Evolutionary conservation across 805 yeast species (phyloP).

Genomic region (Clavispora asparagi): DNA sequence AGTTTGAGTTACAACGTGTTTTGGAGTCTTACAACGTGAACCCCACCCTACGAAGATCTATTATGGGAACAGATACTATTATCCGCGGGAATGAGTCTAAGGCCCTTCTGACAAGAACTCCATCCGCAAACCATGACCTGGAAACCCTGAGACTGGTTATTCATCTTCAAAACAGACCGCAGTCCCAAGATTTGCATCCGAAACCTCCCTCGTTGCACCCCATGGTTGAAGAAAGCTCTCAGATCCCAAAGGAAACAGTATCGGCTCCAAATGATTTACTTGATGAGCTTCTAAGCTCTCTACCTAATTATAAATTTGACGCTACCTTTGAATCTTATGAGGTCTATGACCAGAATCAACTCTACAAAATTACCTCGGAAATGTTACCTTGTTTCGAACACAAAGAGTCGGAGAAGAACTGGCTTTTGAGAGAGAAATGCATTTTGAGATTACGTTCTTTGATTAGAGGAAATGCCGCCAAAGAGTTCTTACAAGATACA

Average conservation of each 20-base stretch:
- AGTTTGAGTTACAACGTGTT: constrained; percentile 40
- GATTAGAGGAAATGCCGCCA: constrained; percentile 51
- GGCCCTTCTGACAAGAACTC: neutral
- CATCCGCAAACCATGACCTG: neutral
- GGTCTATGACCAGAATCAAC: constrained; percentile 18
- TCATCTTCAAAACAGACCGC: neutral
- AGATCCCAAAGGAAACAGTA: neutral
- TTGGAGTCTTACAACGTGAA: constrained; percentile 30
- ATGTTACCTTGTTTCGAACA: constrained; percentile 46
- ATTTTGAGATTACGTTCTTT: constrained; percentile 54
- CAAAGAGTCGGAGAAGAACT: constrained; percentile 83
- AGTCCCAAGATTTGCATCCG: neutral
- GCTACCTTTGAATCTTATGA: constrained; percentile 26
- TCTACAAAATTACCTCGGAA: constrained; percentile 15
- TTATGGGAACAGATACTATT: constrained; percentile 13
- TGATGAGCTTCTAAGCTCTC: constrained; percentile 12
- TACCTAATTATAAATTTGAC: constrained; percentile 37
- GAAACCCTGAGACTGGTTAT: neutral
- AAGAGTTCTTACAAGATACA: constrained; percentile 35
- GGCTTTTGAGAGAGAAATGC: constrained; percentile 67
- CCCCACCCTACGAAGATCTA: constrained; percentile 14
- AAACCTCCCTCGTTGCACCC: neutral
- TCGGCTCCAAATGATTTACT: neutral
- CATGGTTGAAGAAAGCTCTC: neutral
- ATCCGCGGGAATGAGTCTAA: neutral